Percentiles rank a stretch among this genome's conserved stretches.
These are phyloP conservation scores for Penicillium angulare DNA, from an alignment of 495 filamentous ascomycete species.

Conservation along the genomic window DNA sequence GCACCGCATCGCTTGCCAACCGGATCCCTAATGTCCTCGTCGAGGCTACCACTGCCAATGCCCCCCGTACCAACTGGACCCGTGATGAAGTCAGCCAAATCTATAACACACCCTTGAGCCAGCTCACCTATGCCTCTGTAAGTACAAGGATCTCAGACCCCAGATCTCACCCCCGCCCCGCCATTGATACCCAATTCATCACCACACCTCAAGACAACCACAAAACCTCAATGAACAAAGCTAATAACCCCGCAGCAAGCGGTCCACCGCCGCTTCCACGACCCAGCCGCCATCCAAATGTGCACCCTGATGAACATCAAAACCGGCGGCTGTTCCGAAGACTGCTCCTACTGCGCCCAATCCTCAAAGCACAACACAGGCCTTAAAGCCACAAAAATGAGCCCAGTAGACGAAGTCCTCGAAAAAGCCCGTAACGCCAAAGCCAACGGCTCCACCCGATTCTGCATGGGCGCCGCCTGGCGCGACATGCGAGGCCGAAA, in stretches of 20 bases:
- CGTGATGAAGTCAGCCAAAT: slow-evolving; percentile 72
- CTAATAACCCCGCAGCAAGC: slow-evolving; percentile 48
- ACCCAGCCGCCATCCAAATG: slow-evolving; percentile 76
- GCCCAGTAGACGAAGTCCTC: slow-evolving; percentile 73
- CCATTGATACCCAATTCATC: not conserved
- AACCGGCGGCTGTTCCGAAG: slow-evolving; percentile 84
- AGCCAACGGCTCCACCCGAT: slow-evolving; percentile 75
- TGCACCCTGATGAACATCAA: slow-evolving; percentile 95
- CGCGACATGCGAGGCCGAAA: slow-evolving; percentile 88
- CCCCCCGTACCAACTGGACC: slow-evolving; percentile 70
- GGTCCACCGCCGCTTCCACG: slow-evolving; percentile 78
- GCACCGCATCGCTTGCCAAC: slow-evolving; percentile 29
- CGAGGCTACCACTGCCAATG: slow-evolving; percentile 55
- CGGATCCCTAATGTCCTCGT: slow-evolving; percentile 41
- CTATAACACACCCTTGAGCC: slow-evolving; percentile 74
- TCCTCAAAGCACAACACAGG: slow-evolving; percentile 78
- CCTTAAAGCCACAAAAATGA: slow-evolving; percentile 72
- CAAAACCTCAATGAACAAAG: not conserved
- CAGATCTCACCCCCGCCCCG: not conserved
- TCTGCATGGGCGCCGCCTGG: slow-evolving; percentile 93
- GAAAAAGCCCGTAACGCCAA: slow-evolving; percentile 71
- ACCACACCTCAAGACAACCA: not conserved
- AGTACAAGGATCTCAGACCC: slow-evolving; percentile 20
- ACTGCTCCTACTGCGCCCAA: slow-evolving; percentile 88
- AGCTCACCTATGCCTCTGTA: slow-evolving; percentile 72